Evolutionary conservation across 768 basidiomycete genomes (phyloP).

Genomic region (Pisolithus orientalis): DNA sequence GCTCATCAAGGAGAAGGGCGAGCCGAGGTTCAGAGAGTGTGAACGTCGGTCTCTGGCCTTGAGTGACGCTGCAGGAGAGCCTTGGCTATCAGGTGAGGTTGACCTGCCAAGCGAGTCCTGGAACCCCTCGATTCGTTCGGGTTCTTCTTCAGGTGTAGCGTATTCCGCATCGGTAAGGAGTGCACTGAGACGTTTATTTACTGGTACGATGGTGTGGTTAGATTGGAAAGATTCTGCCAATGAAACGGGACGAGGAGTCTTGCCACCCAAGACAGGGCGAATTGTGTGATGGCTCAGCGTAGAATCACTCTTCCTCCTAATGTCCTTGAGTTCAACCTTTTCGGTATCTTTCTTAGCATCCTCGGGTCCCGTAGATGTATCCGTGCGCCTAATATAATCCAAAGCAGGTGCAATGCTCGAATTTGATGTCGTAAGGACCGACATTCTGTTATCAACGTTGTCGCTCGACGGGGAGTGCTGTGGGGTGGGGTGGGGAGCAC

Average conservation of each 20-base stretch:
- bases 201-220: conserved; percentile 62
- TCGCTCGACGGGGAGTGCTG: conserved; percentile 17
- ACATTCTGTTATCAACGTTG: conserved; percentile 35
- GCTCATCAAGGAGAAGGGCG: conserved; percentile 25
- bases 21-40: conserved; percentile 52
- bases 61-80: conserved; percentile 40
- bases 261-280: conserved; percentile 44
- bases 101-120: conserved; percentile 12
- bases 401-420: conserved; percentile 51
- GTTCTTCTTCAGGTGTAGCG: conserved; percentile 57
- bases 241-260: conserved; percentile 67
- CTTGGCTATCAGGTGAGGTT: conserved; percentile 12
- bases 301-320: conserved; percentile 77
- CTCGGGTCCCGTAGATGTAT: conserved; percentile 27
- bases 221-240: conserved; percentile 75
- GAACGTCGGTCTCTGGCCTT: conserved; percentile 54
- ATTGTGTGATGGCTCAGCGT: conserved; percentile 75
- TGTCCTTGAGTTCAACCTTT: conserved; percentile 50
- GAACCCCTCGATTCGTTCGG: conserved; percentile 14
- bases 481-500: conserved; percentile 15
- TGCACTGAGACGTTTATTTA: conserved; percentile 60
- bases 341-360: conserved; percentile 26
- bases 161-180: conserved; percentile 64
- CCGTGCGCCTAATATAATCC: conserved; percentile 42
- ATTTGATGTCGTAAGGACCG: conserved; percentile 47